These are phyloP conservation scores for Phytopythium delawarense DNA, from an alignment of 352 stramenopile species.

Conservation along the genomic window DNA sequence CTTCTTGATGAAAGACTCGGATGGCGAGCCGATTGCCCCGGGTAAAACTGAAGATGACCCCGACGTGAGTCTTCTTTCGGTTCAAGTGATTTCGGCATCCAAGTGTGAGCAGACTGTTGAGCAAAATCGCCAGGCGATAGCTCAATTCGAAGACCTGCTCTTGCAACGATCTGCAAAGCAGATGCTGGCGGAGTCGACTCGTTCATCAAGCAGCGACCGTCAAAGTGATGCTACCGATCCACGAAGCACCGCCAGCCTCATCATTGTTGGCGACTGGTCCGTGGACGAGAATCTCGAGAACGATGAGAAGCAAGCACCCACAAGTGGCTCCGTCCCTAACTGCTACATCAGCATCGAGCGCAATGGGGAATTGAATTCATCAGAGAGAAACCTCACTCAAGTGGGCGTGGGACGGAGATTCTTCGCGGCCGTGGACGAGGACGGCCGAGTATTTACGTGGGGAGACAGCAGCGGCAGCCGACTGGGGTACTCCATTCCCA, in stretches of 20 bases:
- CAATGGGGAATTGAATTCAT: not conserved
- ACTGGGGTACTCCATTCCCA: conserved; percentile 43
- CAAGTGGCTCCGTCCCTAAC: not conserved
- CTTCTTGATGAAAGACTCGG: conserved; percentile 49
- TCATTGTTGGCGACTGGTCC: conserved; percentile 55
- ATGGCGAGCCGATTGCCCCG: conserved; percentile 21
- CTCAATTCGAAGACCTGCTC: not conserved
- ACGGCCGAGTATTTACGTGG: conserved; percentile 50
- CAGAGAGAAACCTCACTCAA: conserved; percentile 18
- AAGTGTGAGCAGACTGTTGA: conserved; percentile 21
- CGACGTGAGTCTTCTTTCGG: conserved; percentile 7
- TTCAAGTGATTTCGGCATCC: conserved; percentile 19
- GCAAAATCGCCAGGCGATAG: conserved; percentile 17
- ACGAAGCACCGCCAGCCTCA: not conserved
- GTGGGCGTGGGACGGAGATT: conserved; percentile 50
- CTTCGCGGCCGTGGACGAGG: conserved; percentile 42
- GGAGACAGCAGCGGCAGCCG: conserved; percentile 57
- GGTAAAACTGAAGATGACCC: conserved; percentile 7
- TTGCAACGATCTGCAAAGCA: not conserved
- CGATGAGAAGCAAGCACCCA: not conserved
- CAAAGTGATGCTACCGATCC: not conserved
- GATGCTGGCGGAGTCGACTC: not conserved
- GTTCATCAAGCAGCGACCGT: not conserved
- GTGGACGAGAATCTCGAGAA: conserved; percentile 12
- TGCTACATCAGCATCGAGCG: not conserved